Conservation (phyloP, 2,329 filamentous ascomycete species). For the Verticillium nonalfalfae region DNA sequence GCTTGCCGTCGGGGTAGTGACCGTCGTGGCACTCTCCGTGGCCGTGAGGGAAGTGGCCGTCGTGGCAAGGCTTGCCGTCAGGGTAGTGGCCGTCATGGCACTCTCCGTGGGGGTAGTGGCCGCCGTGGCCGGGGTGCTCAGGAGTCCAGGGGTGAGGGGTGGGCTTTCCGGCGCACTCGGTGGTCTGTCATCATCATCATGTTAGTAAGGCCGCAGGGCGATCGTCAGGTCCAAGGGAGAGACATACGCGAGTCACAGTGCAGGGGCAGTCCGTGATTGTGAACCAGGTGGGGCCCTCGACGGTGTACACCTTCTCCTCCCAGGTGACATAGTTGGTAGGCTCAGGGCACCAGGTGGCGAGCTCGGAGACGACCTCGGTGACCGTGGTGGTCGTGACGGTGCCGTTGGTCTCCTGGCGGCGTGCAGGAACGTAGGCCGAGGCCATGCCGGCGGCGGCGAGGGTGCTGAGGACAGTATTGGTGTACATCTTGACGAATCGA, state of each 20-base stretch:
- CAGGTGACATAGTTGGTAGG: conserved; percentile 43
- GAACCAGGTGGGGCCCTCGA: conserved; percentile 46
- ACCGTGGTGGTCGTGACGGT: conserved; percentile 22
- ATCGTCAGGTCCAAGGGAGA: not conserved
- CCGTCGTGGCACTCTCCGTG: not conserved
- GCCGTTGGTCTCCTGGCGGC: conserved; percentile 11
- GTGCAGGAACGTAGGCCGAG: conserved; percentile 3
- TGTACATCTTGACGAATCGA: conserved; percentile 19
- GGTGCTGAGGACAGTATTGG: conserved; percentile 17
- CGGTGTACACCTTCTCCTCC: conserved; percentile 44
- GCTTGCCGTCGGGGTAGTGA: not conserved
- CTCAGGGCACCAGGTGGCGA: conserved; percentile 35
- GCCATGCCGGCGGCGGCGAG: conserved; percentile 16
- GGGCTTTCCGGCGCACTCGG: not conserved
- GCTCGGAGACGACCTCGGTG: conserved; percentile 27
- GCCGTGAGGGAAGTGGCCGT: not conserved
- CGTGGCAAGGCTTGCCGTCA: not conserved
- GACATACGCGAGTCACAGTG: conserved; percentile 21
- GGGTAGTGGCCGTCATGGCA: not conserved
- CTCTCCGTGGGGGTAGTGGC: not conserved
- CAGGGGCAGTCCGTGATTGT: conserved; percentile 51
- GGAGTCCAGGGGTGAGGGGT: not conserved
- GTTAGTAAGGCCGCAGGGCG: not conserved
- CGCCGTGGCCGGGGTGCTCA: not conserved
- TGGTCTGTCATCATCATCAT: not conserved